These are phyloP conservation scores for Geranomyces michiganensis DNA, from an alignment of 192 early-diverging fungal species.

Conservation along the genomic window DNA sequence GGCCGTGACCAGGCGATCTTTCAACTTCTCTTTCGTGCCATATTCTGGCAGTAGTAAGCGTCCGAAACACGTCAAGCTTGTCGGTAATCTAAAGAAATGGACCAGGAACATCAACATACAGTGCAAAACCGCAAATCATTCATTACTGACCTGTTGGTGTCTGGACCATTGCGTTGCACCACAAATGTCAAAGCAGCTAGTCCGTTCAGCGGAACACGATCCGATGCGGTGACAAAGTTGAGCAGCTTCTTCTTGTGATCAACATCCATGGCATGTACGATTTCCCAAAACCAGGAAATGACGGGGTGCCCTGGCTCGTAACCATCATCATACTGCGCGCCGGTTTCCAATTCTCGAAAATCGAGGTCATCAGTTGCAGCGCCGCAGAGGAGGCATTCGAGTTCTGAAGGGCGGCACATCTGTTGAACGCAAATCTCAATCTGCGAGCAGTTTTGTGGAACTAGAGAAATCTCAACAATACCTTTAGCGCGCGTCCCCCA, in stretches of 20 bases:
- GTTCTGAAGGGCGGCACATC: conserved; percentile 69
- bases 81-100: conserved; percentile 64
- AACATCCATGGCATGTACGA: conserved; percentile 67
- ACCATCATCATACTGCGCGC: conserved; percentile 83
- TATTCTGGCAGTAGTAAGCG: conserved; percentile 89
- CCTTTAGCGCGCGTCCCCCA: conserved; percentile 55
- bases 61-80: conserved; percentile 90
- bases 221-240: conserved; percentile 88
- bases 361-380: conserved; percentile 58
- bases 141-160: conserved; percentile 61
- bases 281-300: conserved; percentile 81
- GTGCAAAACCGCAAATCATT: not conserved
- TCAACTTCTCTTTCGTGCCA: conserved; percentile 67
- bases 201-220: conserved; percentile 85
- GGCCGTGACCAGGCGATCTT: conserved; percentile 75
- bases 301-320: conserved; percentile 66
- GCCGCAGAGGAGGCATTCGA: conserved; percentile 77
- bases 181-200: conserved; percentile 83
- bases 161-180: conserved; percentile 93
- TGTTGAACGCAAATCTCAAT: not conserved
- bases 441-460: not conserved
- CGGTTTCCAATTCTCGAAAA: conserved; percentile 69
- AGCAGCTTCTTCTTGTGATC: conserved; percentile 75
- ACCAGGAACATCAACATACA: not conserved
- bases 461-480: not conserved